Evolutionary conservation across 2,329 filamentous ascomycete species (phyloP).

Genomic region (Nannizziopsis arthrosporioides): DNA sequence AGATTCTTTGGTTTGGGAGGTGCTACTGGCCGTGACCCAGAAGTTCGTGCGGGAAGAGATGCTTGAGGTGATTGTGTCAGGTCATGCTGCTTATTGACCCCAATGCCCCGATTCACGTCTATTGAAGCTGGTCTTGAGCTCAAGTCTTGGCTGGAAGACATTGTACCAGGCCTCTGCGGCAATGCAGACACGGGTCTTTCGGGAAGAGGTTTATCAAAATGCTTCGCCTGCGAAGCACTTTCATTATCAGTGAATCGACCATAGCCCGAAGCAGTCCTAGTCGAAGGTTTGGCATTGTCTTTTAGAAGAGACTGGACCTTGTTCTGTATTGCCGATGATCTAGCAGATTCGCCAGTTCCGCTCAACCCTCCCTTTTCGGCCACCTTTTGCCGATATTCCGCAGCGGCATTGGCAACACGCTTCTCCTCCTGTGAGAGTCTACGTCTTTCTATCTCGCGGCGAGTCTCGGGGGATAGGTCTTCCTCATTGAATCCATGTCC

Average conservation of each 20-base stretch:
- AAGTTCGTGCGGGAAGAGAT: conserved; percentile 19
- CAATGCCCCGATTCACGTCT: conserved; percentile 2
- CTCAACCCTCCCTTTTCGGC: conserved; percentile 48
- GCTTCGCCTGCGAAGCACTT: conserved; percentile 31
- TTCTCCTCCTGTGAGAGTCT: conserved; percentile 77
- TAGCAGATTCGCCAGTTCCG: conserved; percentile 39
- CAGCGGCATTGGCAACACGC: conserved; percentile 75
- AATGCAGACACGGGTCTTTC: conserved; percentile 12
- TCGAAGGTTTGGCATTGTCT: conserved; percentile 56
- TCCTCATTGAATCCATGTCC: conserved; percentile 52
- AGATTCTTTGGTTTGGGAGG: conserved; percentile 52
- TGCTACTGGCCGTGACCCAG: conserved; percentile 39
- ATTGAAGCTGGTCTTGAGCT: conserved; percentile 8
- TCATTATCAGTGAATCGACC: conserved; percentile 62
- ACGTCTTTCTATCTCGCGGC: conserved; percentile 74
- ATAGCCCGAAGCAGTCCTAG: conserved; percentile 75
- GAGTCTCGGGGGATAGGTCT: conserved; percentile 73
- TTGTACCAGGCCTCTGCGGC: conserved; percentile 10
- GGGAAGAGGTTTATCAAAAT: conserved; percentile 17
- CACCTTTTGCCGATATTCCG: conserved; percentile 70
- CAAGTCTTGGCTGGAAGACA: conserved; percentile 4
- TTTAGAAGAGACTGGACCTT: conserved; percentile 75
- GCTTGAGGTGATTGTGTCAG: conserved; percentile 13
- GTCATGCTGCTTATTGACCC: conserved; percentile 6
- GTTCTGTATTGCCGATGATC: conserved; percentile 80